Evolutionary conservation across 1,284 basidiomycete genomes (phyloP).

Genomic region (Papiliotrema laurentii): DNA sequence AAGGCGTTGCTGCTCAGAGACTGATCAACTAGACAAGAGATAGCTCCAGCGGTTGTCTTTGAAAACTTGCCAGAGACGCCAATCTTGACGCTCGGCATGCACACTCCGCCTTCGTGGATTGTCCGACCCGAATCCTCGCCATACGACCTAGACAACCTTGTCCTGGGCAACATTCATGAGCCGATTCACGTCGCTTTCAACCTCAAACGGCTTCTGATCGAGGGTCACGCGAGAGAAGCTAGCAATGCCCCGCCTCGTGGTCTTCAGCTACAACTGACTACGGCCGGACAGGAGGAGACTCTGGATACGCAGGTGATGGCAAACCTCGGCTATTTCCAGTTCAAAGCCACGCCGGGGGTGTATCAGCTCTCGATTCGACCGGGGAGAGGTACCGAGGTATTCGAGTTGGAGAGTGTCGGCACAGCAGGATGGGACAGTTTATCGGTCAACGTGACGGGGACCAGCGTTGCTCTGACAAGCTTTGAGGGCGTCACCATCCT

Average conservation of each 20-base stretch:
- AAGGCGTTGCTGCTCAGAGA: neutral
- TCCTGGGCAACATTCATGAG: constrained; percentile 59
- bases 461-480: constrained; percentile 68
- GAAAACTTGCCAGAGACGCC: constrained; percentile 56
- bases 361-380: constrained; percentile 76
- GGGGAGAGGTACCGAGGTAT: constrained; percentile 76
- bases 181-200: constrained; percentile 75
- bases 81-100: constrained; percentile 87
- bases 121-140: constrained; percentile 81
- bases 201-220: constrained; percentile 85
- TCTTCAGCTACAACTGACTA: constrained; percentile 72
- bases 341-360: constrained; percentile 85
- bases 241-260: constrained; percentile 68
- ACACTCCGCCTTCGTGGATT: constrained; percentile 85
- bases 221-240: constrained; percentile 83
- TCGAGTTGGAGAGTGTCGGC: constrained; percentile 73
- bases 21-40: constrained; percentile 31
- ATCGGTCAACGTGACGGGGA: constrained; percentile 60
- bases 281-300: constrained; percentile 53
- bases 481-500: constrained; percentile 86
- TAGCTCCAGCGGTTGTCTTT: constrained; percentile 48
- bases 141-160: constrained; percentile 94
- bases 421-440: constrained; percentile 78
- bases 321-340: constrained; percentile 94
- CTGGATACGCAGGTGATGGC: constrained; percentile 87